phyloP scores from a whole-genome alignment of 208 protist species.

The Zelonia costaricensis region DNA sequence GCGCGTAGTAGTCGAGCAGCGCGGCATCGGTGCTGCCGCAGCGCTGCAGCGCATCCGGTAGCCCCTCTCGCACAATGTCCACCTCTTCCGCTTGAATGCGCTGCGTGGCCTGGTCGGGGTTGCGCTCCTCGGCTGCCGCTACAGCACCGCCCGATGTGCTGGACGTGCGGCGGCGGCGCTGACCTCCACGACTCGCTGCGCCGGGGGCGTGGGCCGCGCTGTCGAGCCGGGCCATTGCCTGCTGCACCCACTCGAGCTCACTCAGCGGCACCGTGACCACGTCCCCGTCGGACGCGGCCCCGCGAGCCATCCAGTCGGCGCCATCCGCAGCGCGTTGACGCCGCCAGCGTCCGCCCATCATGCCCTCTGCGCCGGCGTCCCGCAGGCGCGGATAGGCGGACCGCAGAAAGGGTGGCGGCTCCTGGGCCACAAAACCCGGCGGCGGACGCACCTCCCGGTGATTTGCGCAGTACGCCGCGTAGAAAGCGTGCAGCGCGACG shows the following conservation, averaged over 20 bases:
- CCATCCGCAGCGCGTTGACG: background rate
- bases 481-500: constrained; percentile 49
- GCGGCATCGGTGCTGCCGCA: constrained; percentile 49
- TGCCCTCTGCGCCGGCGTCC: constrained; percentile 11
- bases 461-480: constrained; percentile 38
- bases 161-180: background rate
- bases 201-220: background rate
- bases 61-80: constrained; percentile 67
- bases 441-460: constrained; percentile 61
- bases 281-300: too few relatives aligned
- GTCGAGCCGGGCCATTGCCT: constrained; percentile 24
- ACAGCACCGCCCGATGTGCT: background rate
- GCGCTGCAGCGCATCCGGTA: constrained; percentile 48
- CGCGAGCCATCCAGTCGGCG: too few relatives aligned
- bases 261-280: background rate
- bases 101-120: too few relatives aligned
- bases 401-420: constrained; percentile 61
- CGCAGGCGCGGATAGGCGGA: constrained; percentile 65
- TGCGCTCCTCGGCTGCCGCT: background rate
- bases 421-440: constrained; percentile 52
- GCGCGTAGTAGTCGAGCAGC: constrained; percentile 63
- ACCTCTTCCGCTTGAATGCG: constrained; percentile 28
- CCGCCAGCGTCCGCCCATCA: background rate
- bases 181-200: background rate
- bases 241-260: constrained; percentile 29